Evolutionary conservation across 2,329 filamentous ascomycete genomes (phyloP).

Genomic region (Epichloe sp.): DNA sequence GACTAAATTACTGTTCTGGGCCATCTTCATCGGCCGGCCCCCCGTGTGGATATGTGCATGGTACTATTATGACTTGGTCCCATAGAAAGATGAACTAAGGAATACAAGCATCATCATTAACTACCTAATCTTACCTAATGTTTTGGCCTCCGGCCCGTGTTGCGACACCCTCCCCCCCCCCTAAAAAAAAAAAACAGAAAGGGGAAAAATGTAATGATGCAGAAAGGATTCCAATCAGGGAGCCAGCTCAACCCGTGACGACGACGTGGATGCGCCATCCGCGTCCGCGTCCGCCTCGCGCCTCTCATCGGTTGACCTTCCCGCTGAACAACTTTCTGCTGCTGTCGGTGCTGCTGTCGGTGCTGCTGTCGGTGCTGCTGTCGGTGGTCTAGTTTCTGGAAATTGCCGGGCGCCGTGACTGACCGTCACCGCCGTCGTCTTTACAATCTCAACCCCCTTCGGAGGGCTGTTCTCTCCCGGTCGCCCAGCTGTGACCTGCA

Average conservation of each 20-base stretch:
- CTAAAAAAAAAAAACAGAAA: too few species aligned
- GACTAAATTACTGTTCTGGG: too few species aligned
- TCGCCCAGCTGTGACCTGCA: not conserved
- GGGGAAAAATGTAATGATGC: too few species aligned
- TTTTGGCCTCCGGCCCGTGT: too few species aligned
- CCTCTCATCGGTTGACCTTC: not conserved
- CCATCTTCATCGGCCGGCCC: too few species aligned
- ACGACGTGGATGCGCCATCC: not conserved
- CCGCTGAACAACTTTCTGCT: not conserved
- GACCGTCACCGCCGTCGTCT: slow-evolving; percentile 3
- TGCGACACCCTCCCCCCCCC: too few species aligned
- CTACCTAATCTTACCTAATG: too few species aligned
- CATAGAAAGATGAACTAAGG: too few species aligned
- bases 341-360: not conserved
- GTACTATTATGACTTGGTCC: too few species aligned
- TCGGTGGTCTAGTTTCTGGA: not conserved
- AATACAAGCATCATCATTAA: too few species aligned
- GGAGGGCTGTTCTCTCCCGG: not conserved
- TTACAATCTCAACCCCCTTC: not conserved
- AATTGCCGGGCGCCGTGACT: not conserved
- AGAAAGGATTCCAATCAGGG: not conserved
- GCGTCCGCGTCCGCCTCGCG: not conserved
- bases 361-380: too few species aligned
- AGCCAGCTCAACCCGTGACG: not conserved
- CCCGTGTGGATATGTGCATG: too few species aligned